Base-by-base conservation (phyloP, 2,329 filamentous ascomycete genomes). In the Epichloe amarillans region DNA sequence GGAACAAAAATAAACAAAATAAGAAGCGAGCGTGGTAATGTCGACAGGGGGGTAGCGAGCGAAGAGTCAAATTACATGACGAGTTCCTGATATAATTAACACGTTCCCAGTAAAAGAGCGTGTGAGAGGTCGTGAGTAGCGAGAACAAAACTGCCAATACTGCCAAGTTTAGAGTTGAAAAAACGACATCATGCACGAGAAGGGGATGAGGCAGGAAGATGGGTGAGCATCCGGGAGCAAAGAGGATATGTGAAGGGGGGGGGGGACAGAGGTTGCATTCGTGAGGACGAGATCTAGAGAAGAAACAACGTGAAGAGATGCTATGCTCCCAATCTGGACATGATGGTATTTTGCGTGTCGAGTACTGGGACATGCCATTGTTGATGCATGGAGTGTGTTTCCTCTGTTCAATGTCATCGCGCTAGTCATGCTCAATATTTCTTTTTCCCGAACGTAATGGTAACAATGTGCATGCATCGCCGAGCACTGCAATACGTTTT, bases 291-390 rank as follows among this genome's bases (percentile, higher is more conserved):
- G n/a, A 36, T 46, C 33, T 35, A 11, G 11, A 11, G 15, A 21
- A 33, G 8, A 36, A 21, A 37, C 30, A 14, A 46, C 33, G 8
- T 36, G 21, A 30, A 33, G n/a, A 33, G 11, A 26, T 14, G 30
- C 21, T 10, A 47, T 30, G 46, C 21, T 47, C 46, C 15, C 46
- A 39, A 14, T 30, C 15, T 19, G 33, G 30, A 36, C 33, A 15
- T 5, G 30, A 37, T 46, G 40, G 33, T 26, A 38, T 26, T 44
- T 17, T 35, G 15, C 42, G 15, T 41, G 49, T 33, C n/a, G 37
- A 46, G n/a, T 23, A 19, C 19, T 36, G 37, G 2, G 30, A 44
- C 50, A 47, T 35, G 19, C 50, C 50, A 51, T 50, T 26, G 37
- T 46, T 26, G 37, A 21, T 19, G 26, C 21, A 41, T 40, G 47